Evolutionary conservation across 2,329 filamentous ascomycete genomes (phyloP).

Genomic region (Alternaria atra): DNA sequence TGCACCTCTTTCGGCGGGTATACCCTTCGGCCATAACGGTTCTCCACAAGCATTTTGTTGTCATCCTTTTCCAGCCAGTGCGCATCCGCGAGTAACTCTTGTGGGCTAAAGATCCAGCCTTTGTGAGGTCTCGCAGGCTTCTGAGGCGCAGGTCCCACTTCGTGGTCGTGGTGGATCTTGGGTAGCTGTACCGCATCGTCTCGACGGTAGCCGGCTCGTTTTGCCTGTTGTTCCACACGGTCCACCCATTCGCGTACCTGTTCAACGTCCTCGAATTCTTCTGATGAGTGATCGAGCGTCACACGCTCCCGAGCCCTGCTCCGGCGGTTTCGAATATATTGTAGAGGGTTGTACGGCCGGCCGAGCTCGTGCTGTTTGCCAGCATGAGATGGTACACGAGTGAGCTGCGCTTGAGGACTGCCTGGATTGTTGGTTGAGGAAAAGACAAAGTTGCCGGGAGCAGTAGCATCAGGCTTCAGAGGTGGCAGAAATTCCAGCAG

Average conservation of each 20-base stretch:
- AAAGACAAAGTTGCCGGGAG: conserved; percentile 54
- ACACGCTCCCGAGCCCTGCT: conserved; percentile 80
- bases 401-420: conserved; percentile 51
- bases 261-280: conserved; percentile 79
- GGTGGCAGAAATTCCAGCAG: conserved; percentile 82
- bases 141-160: conserved; percentile 38
- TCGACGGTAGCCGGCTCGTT: conserved; percentile 48
- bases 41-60: conserved; percentile 83
- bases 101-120: conserved; percentile 85
- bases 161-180: conserved; percentile 39
- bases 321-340: conserved; percentile 90
- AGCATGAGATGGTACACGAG: conserved; percentile 49
- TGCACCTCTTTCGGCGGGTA: conserved; percentile 57
- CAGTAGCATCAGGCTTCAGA: conserved; percentile 62
- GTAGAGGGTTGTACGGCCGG: conserved; percentile 86
- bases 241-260: conserved; percentile 81
- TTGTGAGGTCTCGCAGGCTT: conserved; percentile 77
- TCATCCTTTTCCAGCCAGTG: conserved; percentile 87
- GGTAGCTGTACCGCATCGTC: conserved; percentile 49
- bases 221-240: conserved; percentile 64
- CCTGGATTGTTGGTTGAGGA: conserved; percentile 54
- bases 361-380: conserved; percentile 61
- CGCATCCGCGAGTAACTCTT: conserved; percentile 86
- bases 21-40: conserved; percentile 77
- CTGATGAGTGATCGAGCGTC: conserved; percentile 74